phyloP scores from a whole-genome alignment of 2,329 filamentous ascomycete species.

The Lithohypha guttulata region DNA sequence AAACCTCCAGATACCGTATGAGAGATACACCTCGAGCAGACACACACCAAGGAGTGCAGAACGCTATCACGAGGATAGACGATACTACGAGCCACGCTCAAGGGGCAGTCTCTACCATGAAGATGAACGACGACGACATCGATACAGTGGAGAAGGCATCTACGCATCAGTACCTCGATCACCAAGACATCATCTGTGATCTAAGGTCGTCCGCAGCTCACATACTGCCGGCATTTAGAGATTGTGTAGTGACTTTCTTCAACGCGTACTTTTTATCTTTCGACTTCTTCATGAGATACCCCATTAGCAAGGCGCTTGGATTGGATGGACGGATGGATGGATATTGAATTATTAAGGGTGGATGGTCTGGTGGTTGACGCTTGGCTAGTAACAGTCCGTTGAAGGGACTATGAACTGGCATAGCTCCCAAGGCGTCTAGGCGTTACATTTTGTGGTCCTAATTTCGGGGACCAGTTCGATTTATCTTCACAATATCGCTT shows the following conservation, averaged over 20 bases:
- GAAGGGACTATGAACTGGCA: too few relatives aligned
- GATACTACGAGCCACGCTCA: slow-evolving; percentile 4
- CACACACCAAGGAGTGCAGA: neutral
- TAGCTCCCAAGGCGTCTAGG: too few relatives aligned
- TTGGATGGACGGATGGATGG: too few relatives aligned
- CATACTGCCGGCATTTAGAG: neutral
- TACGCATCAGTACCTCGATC: slow-evolving; percentile 1
- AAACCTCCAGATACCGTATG: neutral
- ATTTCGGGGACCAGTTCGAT: too few relatives aligned
- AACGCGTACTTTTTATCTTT: slow-evolving; percentile 1
- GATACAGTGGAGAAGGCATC: slow-evolving; percentile 6
- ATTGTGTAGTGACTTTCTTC: neutral
- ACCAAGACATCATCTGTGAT: slow-evolving; percentile 5
- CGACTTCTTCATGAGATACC: too few relatives aligned
- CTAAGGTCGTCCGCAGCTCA: neutral
- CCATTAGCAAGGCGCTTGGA: too few relatives aligned
- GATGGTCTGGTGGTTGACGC: too few relatives aligned
- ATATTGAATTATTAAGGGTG: too few relatives aligned
- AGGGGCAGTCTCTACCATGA: slow-evolving; percentile 7
- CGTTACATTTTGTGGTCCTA: too few relatives aligned
- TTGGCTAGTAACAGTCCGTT: too few relatives aligned
- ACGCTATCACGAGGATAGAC: slow-evolving; percentile 6
- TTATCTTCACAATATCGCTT: too few relatives aligned
- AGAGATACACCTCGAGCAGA: neutral
- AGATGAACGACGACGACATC: slow-evolving; percentile 8